These are phyloP conservation scores for Saitozyma sp. DNA, from an alignment of 768 basidiomycete species.

Conservation along the genomic window DNA sequence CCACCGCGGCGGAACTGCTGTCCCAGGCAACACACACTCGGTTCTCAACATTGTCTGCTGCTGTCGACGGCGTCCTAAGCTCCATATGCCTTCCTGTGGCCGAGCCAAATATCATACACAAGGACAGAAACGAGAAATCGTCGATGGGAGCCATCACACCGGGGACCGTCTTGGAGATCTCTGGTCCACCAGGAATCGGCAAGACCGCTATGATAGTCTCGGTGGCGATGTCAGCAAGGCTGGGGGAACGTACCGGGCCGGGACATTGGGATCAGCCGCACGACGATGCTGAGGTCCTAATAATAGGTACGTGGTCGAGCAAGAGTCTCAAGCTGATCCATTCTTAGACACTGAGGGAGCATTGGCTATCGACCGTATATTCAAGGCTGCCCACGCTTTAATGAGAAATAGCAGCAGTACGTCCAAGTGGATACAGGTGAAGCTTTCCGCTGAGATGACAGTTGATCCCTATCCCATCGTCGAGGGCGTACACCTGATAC, in stretches of 20 bases:
- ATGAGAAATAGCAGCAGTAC: constrained; percentile 12
- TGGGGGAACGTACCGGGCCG: constrained; percentile 1
- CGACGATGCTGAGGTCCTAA: constrained; percentile 36
- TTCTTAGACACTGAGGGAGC: constrained; percentile 48
- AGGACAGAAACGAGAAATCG: too few species aligned
- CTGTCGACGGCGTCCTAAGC: constrained; percentile 39
- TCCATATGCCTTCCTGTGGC: background rate
- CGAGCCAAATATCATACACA: too few species aligned
- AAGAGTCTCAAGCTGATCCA: background rate
- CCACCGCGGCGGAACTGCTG: constrained; percentile 27
- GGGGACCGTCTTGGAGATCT: constrained; percentile 44
- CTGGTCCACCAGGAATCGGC: constrained; percentile 48
- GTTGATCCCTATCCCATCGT: constrained; percentile 26
- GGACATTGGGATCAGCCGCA: background rate
- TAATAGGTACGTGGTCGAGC: constrained; percentile 35
- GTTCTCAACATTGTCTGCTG: constrained; percentile 33
- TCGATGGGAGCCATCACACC: constrained; percentile 26
- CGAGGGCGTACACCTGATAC: constrained; percentile 41
- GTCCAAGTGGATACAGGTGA: background rate
- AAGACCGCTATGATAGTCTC: constrained; percentile 40
- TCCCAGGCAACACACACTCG: constrained; percentile 11
- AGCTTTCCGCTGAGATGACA: constrained; percentile 3
- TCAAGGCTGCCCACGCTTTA: constrained; percentile 21
- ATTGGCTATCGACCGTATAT: constrained; percentile 32
- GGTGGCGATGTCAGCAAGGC: constrained; percentile 33